Conservation (phyloP, 306 rosid species). For the Trifolium pratense region DNA sequence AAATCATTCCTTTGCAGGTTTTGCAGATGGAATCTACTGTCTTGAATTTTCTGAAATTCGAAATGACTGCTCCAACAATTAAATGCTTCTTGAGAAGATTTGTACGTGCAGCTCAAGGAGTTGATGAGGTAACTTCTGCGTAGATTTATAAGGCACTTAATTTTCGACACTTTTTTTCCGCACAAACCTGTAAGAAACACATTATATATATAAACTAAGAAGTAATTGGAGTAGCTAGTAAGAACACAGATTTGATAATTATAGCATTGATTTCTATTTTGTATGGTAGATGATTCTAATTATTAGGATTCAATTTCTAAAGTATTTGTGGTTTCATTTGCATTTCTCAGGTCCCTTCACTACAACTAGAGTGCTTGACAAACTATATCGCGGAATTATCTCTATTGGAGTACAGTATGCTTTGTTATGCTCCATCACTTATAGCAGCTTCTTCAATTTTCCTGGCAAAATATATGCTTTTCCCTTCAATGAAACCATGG, state of each 20-base stretch:
- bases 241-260: not conserved
- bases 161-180: not conserved
- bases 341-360: constrained; percentile 54
- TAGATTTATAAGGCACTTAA: not conserved
- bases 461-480: constrained; percentile 71
- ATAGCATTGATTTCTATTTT: not conserved
- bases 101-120: constrained; percentile 88
- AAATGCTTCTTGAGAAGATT: constrained; percentile 93
- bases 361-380: constrained; percentile 89
- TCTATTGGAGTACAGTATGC: constrained; percentile 87
- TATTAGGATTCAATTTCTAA: constrained; percentile 10
- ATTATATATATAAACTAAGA: not conserved
- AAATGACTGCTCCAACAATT: constrained; percentile 95
- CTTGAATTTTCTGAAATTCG: constrained; percentile 88
- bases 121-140: constrained; percentile 60
- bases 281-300: not conserved
- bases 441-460: constrained; percentile 89
- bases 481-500: constrained; percentile 85
- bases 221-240: not conserved
- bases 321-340: not conserved
- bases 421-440: constrained; percentile 78
- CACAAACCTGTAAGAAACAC: not conserved
- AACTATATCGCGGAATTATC: constrained; percentile 86
- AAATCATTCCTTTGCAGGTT: constrained; percentile 59
- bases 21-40: constrained; percentile 91